Percentiles rank a stretch among this genome's conserved stretches.
phyloP scores from a whole-genome alignment of 2,329 filamentous ascomycete species.

The Metarhizium rileyi region DNA sequence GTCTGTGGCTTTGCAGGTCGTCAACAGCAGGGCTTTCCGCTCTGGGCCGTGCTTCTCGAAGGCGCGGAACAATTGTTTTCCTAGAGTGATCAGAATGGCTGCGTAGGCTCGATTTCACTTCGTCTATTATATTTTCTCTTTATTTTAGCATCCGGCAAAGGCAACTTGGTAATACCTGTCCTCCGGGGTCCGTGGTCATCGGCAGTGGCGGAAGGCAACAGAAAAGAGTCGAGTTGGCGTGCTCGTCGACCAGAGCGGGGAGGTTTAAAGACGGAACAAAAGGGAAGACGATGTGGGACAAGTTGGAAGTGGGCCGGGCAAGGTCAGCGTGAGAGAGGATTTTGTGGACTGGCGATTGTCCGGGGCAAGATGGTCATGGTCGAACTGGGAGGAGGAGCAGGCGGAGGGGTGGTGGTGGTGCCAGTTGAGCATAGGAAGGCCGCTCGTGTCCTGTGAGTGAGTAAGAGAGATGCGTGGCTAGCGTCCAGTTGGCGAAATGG shows the following conservation, averaged over 20 bases:
- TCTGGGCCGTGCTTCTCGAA: background rate
- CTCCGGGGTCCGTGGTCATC: background rate
- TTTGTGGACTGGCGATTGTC: conserved; percentile 2
- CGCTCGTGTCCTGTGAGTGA: no score
- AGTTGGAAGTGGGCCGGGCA: background rate
- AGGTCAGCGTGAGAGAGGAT: background rate
- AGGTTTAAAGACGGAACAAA: background rate
- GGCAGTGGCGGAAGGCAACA: background rate
- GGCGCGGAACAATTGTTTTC: background rate
- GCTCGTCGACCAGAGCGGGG: conserved; percentile 1
- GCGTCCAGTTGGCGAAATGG: no score
- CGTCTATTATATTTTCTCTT: background rate
- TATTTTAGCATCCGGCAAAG: background rate
- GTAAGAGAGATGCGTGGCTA: no score
- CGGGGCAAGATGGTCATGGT: background rate
- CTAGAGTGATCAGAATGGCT: background rate
- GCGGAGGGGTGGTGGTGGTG: no score
- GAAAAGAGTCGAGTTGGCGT: background rate
- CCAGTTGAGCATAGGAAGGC: no score
- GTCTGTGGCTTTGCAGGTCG: background rate
- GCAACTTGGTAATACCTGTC: background rate
- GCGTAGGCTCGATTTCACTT: background rate
- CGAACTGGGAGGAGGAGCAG: no score
- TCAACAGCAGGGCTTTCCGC: background rate
- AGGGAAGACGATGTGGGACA: conserved; percentile 1